phyloP scores from a whole-genome alignment of 768 basidiomycete species.

The Suillus hirtellus region DNA sequence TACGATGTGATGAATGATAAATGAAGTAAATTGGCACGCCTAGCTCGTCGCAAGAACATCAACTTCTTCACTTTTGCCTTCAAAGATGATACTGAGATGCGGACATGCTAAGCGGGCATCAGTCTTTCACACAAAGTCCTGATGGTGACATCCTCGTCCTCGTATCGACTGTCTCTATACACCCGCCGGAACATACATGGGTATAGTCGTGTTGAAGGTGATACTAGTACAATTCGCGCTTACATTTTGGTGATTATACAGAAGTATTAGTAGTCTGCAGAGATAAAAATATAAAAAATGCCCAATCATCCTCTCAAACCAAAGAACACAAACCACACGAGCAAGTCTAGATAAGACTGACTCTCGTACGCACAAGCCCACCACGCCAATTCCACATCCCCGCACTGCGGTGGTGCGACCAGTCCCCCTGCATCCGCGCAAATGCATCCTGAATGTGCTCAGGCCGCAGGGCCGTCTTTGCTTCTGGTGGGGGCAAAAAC shows the following conservation, averaged over 20 bases:
- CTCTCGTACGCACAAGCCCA: slow-evolving; percentile 74
- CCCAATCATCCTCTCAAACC: background rate
- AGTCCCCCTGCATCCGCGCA: slow-evolving; percentile 84
- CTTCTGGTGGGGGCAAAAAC: slow-evolving; percentile 82
- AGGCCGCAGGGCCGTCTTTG: slow-evolving; percentile 72
- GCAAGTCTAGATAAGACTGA: slow-evolving; percentile 66
- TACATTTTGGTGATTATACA: background rate
- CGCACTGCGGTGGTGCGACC: slow-evolving; percentile 77
- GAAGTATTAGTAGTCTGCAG: background rate
- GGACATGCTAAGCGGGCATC: too few relatives aligned
- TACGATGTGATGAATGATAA: background rate
- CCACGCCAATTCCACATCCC: slow-evolving; percentile 91
- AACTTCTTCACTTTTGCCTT: too few relatives aligned
- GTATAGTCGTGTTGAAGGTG: too few relatives aligned
- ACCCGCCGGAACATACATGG: too few relatives aligned
- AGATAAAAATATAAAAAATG: slow-evolving; percentile 1
- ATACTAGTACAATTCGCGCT: background rate
- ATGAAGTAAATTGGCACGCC: too few relatives aligned
- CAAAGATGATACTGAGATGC: too few relatives aligned
- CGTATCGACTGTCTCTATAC: too few relatives aligned
- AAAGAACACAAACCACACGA: slow-evolving; percentile 5
- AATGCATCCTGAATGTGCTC: slow-evolving; percentile 93
- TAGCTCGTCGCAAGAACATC: too few relatives aligned
- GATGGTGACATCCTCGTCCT: too few relatives aligned
- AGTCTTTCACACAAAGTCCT: too few relatives aligned